Conservation (phyloP, 2,329 filamentous ascomycete species). For the Ascochyta clinopodiicola region DNA sequence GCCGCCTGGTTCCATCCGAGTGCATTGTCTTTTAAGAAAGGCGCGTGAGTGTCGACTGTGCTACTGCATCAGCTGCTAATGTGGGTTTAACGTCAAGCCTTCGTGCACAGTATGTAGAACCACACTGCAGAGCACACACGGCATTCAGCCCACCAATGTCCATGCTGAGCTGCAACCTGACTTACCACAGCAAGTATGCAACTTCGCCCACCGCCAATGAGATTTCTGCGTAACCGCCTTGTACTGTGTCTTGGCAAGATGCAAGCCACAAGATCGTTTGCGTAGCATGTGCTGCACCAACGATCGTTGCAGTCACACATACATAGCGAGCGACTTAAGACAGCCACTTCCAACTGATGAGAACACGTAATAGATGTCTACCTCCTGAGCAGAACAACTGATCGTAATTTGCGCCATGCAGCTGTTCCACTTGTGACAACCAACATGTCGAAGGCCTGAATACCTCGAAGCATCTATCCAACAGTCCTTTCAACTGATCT, state of each 20-base stretch:
- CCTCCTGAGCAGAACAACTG: not conserved
- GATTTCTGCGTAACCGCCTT: too few relatives aligned
- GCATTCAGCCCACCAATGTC: not conserved
- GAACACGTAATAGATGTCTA: not conserved
- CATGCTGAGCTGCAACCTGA: not conserved
- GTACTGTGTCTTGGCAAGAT: not conserved
- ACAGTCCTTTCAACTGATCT: too few relatives aligned
- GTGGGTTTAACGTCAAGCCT: not conserved
- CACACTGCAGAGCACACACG: not conserved
- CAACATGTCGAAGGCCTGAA: too few relatives aligned
- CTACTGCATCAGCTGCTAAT: not conserved
- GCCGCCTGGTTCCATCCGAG: slow-evolving; percentile 3
- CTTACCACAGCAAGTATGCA: not conserved
- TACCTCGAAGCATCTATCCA: too few relatives aligned
- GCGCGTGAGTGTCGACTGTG: slow-evolving; percentile 2
- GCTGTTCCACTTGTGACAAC: not conserved
- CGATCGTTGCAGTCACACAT: not conserved
- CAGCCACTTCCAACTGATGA: not conserved
- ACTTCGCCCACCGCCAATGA: too few relatives aligned
- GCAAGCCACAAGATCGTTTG: slow-evolving; percentile 2
- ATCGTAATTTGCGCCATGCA: not conserved
- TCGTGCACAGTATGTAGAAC: not conserved
- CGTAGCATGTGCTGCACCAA: not conserved
- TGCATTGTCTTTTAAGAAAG: not conserved
- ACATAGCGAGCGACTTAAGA: not conserved